Evolutionary conservation across 768 basidiomycete genomes (phyloP).

Genomic region (Dentipellis sp.): DNA sequence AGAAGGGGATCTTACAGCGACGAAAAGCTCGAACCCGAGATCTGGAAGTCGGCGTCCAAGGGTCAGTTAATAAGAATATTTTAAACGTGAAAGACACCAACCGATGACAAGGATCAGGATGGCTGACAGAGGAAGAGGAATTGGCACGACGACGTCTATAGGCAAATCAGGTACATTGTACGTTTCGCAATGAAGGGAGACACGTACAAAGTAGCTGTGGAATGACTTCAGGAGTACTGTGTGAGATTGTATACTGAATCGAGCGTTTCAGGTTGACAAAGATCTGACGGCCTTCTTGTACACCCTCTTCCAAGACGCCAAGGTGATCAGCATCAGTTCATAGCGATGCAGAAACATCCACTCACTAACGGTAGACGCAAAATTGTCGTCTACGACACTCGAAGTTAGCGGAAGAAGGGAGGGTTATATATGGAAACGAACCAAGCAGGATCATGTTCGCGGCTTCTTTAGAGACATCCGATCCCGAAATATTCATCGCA

Average conservation of each 20-base stretch:
- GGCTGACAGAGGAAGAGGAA: constrained; percentile 57
- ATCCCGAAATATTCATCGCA: constrained; percentile 69
- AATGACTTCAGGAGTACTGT: constrained; percentile 62
- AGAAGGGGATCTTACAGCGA: constrained; percentile 38
- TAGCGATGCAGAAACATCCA: constrained; percentile 24
- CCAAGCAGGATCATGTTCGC: constrained; percentile 68
- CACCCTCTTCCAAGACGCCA: constrained; percentile 37
- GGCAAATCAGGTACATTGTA: background rate
- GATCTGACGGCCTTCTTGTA: constrained; percentile 59
- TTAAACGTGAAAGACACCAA: constrained; percentile 17
- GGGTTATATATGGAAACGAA: background rate
- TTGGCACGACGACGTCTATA: constrained; percentile 56
- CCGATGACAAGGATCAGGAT: constrained; percentile 67
- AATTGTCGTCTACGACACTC: constrained; percentile 47
- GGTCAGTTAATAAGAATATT: background rate
- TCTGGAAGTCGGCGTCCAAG: constrained; percentile 26
- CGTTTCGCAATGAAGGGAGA: background rate
- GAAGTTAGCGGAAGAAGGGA: background rate
- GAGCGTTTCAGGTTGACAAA: constrained; percentile 66
- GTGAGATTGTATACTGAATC: constrained; percentile 59
- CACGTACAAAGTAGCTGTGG: constrained; percentile 55
- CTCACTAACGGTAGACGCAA: constrained; percentile 52
- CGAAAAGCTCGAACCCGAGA: constrained; percentile 62
- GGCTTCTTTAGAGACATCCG: constrained; percentile 67
- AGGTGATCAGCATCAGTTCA: background rate